Evolutionary conservation across 768 basidiomycete genomes (phyloP), one percentile per base, ranked within the genome.

Genomic region (Boletus subparvulus): DNA sequence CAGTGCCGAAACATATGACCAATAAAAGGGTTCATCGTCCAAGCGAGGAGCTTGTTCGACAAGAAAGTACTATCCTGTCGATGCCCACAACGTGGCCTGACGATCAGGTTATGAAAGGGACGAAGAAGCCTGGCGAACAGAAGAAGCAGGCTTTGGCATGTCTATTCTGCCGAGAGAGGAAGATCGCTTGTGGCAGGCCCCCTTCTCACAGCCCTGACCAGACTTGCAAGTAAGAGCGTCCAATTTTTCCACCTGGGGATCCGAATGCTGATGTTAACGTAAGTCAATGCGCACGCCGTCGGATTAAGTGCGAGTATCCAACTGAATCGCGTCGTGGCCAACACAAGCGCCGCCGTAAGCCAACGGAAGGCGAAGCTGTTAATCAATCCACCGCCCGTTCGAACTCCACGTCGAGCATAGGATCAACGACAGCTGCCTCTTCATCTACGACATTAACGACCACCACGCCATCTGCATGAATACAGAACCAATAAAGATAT

Each of bases 151-250:
- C 74, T 52, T 70, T 80, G 53, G 77, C 77, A 54, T 80, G 79
- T 55, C 65, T 76, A 50, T 80, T 80, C 68, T 80, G 79, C 59
- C 70, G 79, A 56, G 77, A 78, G 68, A 69, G 79, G 58, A 80
- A 80, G 68, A 80, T 80, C 62, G 78, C 78, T 24, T 80, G 79
- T 60, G 79, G 79, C 32, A 68, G 77, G 16, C 78, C 78, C 16
- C 60, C 71, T 52, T 71, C 74, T 28, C 72, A 72, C 19, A 70
- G 58, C 58, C 61, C 66, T 53, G 74, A 77, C 50, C 69, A 66
- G 53, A 72, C 76, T 9, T 80, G 79, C 79, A 80, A 80, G 79
- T 80, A 50, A 65, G 79, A 52, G n/a, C 66, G 4, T 55, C 13
- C 33, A 4, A 58, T 41, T 42, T 16, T 62, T 42, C 45, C 37